A percentile compares a stretch with the other conserved stretches of the same genome.
phyloP scores from a whole-genome alignment of 495 filamentous ascomycete genomes.

The Tuber melanosporum region DNA sequence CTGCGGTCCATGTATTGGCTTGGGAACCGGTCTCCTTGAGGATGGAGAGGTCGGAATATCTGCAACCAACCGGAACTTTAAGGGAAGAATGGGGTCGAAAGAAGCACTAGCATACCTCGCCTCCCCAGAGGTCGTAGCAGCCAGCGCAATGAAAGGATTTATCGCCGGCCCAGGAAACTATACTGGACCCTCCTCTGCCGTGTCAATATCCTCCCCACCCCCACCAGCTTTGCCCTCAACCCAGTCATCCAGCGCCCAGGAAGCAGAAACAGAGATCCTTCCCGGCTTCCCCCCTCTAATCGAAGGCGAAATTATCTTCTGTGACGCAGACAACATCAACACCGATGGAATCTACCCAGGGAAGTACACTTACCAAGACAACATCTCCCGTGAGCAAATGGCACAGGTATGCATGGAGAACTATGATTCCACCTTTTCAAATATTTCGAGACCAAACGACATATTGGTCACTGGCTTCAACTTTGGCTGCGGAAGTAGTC shows the following conservation, averaged over 20 bases:
- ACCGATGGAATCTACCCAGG: constrained; percentile 84
- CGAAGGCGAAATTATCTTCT: constrained; percentile 63
- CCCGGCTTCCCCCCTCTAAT: constrained; percentile 64
- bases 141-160: constrained; percentile 69
- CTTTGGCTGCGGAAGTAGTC: constrained; percentile 75
- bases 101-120: constrained; percentile 84
- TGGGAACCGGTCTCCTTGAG: constrained; percentile 77
- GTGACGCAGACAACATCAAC: constrained; percentile 67
- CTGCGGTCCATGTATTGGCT: constrained; percentile 86
- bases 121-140: constrained; percentile 86
- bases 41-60: constrained; percentile 83
- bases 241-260: constrained; percentile 23
- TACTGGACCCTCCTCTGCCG: constrained; percentile 17
- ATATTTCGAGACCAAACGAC: constrained; percentile 58
- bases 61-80: constrained; percentile 87
- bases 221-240: constrained; percentile 11
- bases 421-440: constrained; percentile 67
- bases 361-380: constrained; percentile 85
- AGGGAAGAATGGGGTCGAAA: constrained; percentile 79
- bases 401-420: constrained; percentile 86
- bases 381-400: constrained; percentile 69
- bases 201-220: constrained; percentile 20
- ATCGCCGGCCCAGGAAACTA: constrained; percentile 81
- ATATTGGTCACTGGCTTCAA: constrained; percentile 84
- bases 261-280: constrained; percentile 54